phyloP scores from a whole-genome alignment of 1,139 yeast species.

The Blastobotrys aristatus region DNA sequence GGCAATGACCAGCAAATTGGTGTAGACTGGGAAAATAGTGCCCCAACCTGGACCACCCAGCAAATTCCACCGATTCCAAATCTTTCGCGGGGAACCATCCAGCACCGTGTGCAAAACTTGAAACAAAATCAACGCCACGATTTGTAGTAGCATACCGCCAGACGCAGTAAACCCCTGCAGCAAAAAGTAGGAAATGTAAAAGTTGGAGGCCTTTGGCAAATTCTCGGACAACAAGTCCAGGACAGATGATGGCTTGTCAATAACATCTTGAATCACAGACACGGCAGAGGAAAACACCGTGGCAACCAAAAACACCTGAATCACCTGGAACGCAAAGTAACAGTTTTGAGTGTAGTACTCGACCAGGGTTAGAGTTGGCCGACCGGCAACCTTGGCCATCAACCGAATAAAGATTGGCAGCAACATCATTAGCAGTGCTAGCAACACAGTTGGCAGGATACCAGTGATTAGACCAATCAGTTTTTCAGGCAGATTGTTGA shows the following conservation, averaged over 20 bases:
- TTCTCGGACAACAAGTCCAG: constrained; percentile 64
- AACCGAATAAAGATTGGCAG: constrained; percentile 74
- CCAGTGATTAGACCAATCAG: constrained; percentile 82
- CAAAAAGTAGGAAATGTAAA: constrained; percentile 50
- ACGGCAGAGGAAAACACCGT: constrained; percentile 81
- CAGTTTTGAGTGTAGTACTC: constrained; percentile 81
- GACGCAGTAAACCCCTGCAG: constrained; percentile 83
- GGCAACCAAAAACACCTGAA: constrained; percentile 76
- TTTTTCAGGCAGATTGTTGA: constrained; percentile 59
- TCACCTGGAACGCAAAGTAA: constrained; percentile 84
- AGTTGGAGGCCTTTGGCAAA: constrained; percentile 86
- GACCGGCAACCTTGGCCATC: constrained; percentile 71
- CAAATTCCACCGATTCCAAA: constrained; percentile 65
- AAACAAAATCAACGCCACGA: constrained; percentile 65
- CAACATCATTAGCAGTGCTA: constrained; percentile 77
- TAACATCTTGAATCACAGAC: constrained; percentile 63
- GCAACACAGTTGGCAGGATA: constrained; percentile 74
- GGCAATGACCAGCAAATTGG: constrained; percentile 75
- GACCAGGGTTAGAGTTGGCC: constrained; percentile 61
- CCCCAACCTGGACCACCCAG: constrained; percentile 78
- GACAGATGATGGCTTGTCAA: constrained; percentile 61
- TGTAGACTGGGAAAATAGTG: constrained; percentile 76
- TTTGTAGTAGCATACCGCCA: constrained; percentile 74
- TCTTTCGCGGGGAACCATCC: constrained; percentile 82
- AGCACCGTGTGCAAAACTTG: constrained; percentile 62